Conservation (phyloP, 768 basidiomycete genomes). For the Xerocomus spinulosus region DNA sequence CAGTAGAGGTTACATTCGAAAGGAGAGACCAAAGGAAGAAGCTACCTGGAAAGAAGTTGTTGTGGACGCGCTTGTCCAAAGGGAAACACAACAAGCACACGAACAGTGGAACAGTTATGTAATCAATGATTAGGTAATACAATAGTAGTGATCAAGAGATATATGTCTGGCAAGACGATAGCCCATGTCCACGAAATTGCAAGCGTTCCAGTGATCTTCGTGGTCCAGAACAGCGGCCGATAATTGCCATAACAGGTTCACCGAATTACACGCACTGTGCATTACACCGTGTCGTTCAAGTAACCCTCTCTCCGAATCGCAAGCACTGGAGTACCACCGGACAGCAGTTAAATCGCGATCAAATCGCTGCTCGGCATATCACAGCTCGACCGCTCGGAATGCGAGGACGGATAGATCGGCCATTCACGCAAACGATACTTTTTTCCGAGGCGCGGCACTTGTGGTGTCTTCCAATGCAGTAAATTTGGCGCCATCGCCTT, state of each 20-base stretch:
- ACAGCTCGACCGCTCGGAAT: conserved; percentile 13
- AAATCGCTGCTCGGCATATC: conserved; percentile 17
- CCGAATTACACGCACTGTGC: conserved; percentile 16
- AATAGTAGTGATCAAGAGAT: background rate
- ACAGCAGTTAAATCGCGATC: conserved; percentile 21
- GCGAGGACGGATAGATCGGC: conserved; percentile 15
- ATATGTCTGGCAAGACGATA: background rate
- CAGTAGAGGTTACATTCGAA: background rate
- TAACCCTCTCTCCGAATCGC: conserved; percentile 10
- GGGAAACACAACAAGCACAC: background rate
- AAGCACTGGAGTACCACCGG: background rate
- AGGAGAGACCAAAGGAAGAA: background rate
- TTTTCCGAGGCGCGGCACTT: conserved; percentile 28
- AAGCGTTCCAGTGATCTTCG: conserved; percentile 13
- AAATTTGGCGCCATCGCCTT: conserved; percentile 7
- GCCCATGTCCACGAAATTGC: background rate
- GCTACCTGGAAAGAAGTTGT: conserved; percentile 7
- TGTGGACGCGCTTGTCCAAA: background rate
- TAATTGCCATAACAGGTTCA: conserved; percentile 16
- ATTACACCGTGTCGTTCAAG: conserved; percentile 11
- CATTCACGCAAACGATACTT: conserved; percentile 30
- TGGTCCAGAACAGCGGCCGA: conserved; percentile 9
- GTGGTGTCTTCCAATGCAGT: conserved; percentile 7
- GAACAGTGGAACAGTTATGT: too few species aligned
- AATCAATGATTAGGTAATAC: conserved; percentile 13